Conservation (phyloP, 768 basidiomycete species). For the Mycena albidolilacea region DNA sequence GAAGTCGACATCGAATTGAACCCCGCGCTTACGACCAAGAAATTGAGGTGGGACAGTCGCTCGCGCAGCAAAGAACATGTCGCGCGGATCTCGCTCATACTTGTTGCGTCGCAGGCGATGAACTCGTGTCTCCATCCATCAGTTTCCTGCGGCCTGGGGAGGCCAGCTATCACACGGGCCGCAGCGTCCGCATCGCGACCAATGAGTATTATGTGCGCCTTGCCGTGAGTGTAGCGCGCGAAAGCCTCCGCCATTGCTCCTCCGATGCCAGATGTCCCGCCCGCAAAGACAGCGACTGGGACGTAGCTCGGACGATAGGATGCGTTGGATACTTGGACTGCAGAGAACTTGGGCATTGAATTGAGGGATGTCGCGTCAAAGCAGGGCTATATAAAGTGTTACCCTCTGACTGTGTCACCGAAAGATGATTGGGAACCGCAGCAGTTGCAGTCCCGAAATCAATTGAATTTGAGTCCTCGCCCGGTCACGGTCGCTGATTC, state of each 20-base stretch:
- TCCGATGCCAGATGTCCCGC: constrained; percentile 45
- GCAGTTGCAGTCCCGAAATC: no score
- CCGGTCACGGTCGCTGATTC: no score
- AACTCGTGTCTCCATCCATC: constrained; percentile 47
- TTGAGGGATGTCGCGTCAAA: neutral
- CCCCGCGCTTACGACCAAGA: constrained; percentile 46
- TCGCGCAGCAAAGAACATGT: constrained; percentile 9
- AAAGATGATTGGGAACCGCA: no score
- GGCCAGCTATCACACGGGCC: constrained; percentile 14
- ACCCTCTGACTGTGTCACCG: no score
- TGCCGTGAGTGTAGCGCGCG: constrained; percentile 46
- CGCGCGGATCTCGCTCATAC: constrained; percentile 50
- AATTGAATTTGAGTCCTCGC: no score
- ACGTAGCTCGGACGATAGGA: constrained; percentile 9
- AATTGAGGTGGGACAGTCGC: constrained; percentile 50
- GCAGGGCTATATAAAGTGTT: neutral
- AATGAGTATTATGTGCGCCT: constrained; percentile 47
- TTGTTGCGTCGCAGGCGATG: constrained; percentile 51
- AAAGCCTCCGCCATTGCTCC: constrained; percentile 50
- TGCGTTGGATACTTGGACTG: constrained; percentile 39
- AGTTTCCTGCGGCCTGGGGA: constrained; percentile 31
- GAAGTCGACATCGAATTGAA: constrained; percentile 25
- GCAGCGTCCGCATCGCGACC: constrained; percentile 52
- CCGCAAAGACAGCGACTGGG: constrained; percentile 37
- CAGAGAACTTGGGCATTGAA: constrained; percentile 36